Conservation (phyloP, 2,329 filamentous ascomycete genomes). For the Diplodia mutila region DNA sequence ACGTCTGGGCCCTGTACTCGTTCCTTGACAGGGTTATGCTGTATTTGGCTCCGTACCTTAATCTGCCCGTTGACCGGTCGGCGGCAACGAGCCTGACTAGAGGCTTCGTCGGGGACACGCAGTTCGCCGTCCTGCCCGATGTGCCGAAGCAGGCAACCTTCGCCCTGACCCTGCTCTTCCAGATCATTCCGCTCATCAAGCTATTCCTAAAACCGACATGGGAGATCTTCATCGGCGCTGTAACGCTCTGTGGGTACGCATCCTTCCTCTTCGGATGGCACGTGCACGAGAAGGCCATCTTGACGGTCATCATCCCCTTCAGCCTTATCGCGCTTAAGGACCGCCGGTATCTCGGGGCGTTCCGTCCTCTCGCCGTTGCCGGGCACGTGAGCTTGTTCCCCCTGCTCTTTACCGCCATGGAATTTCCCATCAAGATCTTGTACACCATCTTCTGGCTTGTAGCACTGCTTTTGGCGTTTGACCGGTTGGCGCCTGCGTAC, state of each 20-base stretch:
- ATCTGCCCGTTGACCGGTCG: constrained; percentile 70
- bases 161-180: constrained; percentile 77
- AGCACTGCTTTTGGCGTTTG: constrained; percentile 82
- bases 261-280: constrained; percentile 99
- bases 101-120: constrained; percentile 88
- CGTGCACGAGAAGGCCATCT: constrained; percentile 95
- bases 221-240: constrained; percentile 85
- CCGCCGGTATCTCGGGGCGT: constrained; percentile 86
- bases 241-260: constrained; percentile 92
- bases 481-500: constrained; percentile 79
- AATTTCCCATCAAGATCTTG: constrained; percentile 91
- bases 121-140: constrained; percentile 90
- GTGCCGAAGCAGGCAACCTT: constrained; percentile 82
- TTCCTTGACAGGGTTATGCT: constrained; percentile 86
- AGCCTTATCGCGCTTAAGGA: constrained; percentile 89
- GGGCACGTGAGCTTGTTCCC: constrained; percentile 96
- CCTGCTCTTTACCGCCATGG: constrained; percentile 84
- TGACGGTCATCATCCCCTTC: constrained; percentile 94
- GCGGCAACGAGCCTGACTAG: constrained; percentile 89
- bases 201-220: constrained; percentile 80
- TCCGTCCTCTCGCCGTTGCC: constrained; percentile 86
- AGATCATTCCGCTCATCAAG: constrained; percentile 71
- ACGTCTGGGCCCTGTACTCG: constrained; percentile 96
- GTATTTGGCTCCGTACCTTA: constrained; percentile 76
- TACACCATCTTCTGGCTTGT: constrained; percentile 94